These are phyloP conservation scores for Brasilioporus rufonigricans DNA, from an alignment of 768 basidiomycete species.

Conservation along the genomic window DNA sequence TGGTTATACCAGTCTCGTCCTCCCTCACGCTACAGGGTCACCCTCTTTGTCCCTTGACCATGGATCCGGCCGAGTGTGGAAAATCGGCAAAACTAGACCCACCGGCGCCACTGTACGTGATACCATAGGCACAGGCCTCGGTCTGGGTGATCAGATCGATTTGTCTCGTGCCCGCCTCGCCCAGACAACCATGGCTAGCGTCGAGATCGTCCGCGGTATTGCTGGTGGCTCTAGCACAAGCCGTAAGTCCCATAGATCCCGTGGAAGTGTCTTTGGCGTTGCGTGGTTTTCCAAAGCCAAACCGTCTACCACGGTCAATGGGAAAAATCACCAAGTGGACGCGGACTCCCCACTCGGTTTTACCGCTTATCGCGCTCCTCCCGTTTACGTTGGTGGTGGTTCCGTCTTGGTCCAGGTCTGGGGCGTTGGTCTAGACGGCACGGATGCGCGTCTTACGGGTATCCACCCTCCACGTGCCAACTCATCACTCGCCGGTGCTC, in stretches of 20 bases:
- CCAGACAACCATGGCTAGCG: slow-evolving; percentile 85
- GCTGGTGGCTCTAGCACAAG: slow-evolving; percentile 23
- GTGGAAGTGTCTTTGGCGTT: slow-evolving; percentile 25
- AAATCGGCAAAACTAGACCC: slow-evolving; percentile 13
- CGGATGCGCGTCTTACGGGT: slow-evolving; percentile 67
- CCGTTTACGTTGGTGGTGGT: slow-evolving; percentile 62
- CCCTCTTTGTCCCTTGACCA: slow-evolving; percentile 15
- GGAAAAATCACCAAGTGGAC: slow-evolving; percentile 5
- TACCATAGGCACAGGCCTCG: slow-evolving; percentile 26
- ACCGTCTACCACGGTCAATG: slow-evolving; percentile 7
- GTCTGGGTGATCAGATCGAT: slow-evolving; percentile 56
- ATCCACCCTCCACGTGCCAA: slow-evolving; percentile 29
- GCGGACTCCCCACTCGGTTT: slow-evolving; percentile 52
- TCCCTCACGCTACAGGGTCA: slow-evolving; percentile 40
- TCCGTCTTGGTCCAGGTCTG: slow-evolving; percentile 85
- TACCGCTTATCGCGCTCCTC: slow-evolving; percentile 70
- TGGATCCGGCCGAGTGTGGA: slow-evolving; percentile 26
- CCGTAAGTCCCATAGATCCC: slow-evolving; percentile 19
- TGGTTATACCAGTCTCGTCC: slow-evolving; percentile 52
- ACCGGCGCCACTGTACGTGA: slow-evolving; percentile 18
- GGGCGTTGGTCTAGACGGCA: slow-evolving; percentile 79
- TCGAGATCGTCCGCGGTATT: slow-evolving; percentile 69
- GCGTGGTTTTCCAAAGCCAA: slow-evolving; percentile 32
- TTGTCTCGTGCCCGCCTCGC: slow-evolving; percentile 75
- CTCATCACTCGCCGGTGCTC: slow-evolving; percentile 15